phyloP scores from a whole-genome alignment of 495 filamentous ascomycete genomes.

The Staphylotrichum tortipilum region DNA sequence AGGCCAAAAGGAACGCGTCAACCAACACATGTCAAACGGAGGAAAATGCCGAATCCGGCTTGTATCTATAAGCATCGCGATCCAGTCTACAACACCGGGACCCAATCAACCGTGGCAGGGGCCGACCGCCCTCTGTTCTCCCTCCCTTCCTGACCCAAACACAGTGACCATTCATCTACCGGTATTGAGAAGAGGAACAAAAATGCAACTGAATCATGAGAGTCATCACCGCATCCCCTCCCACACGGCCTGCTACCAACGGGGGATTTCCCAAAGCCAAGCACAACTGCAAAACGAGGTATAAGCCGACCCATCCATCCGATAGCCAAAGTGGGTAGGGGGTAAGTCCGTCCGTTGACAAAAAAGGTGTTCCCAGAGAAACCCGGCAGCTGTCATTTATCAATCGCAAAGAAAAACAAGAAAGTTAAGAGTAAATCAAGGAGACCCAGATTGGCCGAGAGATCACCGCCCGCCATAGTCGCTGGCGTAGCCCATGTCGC shows the following conservation, averaged over 20 bases:
- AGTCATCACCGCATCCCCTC: background rate
- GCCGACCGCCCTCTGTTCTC: background rate
- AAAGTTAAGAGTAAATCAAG: background rate
- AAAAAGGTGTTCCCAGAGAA: background rate
- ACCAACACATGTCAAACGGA: background rate
- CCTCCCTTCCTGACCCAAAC: background rate
- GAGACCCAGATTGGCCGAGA: background rate
- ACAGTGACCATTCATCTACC: background rate
- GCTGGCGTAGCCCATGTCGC: slow-evolving; percentile 45
- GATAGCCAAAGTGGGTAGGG: background rate
- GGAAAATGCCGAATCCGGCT: background rate
- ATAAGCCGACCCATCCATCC: background rate
- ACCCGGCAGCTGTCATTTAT: background rate
- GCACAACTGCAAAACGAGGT: background rate
- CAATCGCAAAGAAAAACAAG: background rate
- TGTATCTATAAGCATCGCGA: background rate
- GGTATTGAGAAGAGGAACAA: background rate
- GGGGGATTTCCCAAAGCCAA: background rate
- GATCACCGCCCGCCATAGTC: slow-evolving; percentile 41
- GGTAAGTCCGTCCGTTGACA: background rate
- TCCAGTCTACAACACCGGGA: background rate
- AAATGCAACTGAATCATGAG: background rate
- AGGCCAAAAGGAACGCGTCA: too few relatives aligned
- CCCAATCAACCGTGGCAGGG: background rate
- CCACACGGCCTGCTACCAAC: background rate